Evolutionary conservation across 140 eudicot species (phyloP), one percentile per base, ranked within the genome.

Genomic region (Flaveria floridana): DNA sequence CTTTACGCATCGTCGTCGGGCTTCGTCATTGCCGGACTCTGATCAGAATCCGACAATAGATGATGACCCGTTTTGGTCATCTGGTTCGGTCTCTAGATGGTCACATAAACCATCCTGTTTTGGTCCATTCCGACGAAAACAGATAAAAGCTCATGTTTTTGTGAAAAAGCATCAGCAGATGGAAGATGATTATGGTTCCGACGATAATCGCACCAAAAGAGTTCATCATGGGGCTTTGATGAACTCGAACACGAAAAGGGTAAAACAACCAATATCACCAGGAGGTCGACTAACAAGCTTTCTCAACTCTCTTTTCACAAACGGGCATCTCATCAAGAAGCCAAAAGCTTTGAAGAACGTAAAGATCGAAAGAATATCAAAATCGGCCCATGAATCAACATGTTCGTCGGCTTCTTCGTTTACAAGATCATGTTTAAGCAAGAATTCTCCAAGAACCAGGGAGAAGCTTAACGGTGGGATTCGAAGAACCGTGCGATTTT

Each of bases 401-500:
- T 84, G 84, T 74, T 84, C 86, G 1, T 78, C 85, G 11, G 80
- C 58, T 51, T 74, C 83, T 70, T 71, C 79, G 20, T 73, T 73
- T 74, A 85, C 92, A 28, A 71, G 96, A 37, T 89, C 96, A 10
- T 89, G 92, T 78, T 69, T 89, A 16, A 89, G 96, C 82, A 81
- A 75, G 18, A 82, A 82, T 48, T 84, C 89, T 55, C 86, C 87
- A 48, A 81, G 89, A 65, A 75, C 87, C 11, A 65, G 85, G 68
- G 78, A 65, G 72, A 79, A 73, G 53, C 78, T 79, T 9, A 77
- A 79, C 68, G 57, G 75, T 65, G 89, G 84, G 61, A 51, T 44
- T 52, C 82, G 81, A 61, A 70, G 90, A 55, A 81, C 90, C 1
- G 96, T 89, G 5, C 68, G 84, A 66, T 89, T 89, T 52, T 86